A percentile compares a stretch with the other conserved stretches of the same genome.
Conservation (phyloP, 2,329 filamentous ascomycete genomes). For the Colletotrichum trifolii region DNA sequence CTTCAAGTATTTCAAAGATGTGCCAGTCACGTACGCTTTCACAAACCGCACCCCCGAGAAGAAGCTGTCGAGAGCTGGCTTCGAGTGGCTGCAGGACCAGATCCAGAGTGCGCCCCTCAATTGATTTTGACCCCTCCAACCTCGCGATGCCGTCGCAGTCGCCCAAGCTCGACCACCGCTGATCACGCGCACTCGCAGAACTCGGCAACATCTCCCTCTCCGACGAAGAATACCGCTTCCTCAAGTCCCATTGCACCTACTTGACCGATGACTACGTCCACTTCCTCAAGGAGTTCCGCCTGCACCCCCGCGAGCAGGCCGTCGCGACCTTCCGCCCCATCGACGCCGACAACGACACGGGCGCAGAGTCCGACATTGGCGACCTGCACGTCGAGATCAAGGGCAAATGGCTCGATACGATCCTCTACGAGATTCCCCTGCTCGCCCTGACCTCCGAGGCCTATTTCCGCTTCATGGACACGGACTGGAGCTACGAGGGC, state of each 20-base stretch:
- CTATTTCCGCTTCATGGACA: constrained; percentile 97
- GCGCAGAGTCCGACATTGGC: constrained; percentile 74
- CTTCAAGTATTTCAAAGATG: constrained; percentile 87
- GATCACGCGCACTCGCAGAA: constrained; percentile 58
- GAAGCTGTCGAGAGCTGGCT: constrained; percentile 85
- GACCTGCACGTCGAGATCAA: constrained; percentile 81
- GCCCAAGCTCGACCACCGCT: constrained; percentile 16
- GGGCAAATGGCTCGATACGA: constrained; percentile 92
- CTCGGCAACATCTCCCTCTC: constrained; percentile 85
- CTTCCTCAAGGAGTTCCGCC: constrained; percentile 83
- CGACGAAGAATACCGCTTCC: constrained; percentile 81
- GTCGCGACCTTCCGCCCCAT: constrained; percentile 72
- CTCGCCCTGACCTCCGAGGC: constrained; percentile 93
- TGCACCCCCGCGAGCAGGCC: constrained; percentile 85
- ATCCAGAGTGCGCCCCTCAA: constrained; percentile 72
- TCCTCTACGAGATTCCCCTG: constrained; percentile 96
- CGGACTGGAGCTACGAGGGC: constrained; percentile 87
- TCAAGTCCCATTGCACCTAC: constrained; percentile 83
- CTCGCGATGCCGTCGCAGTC: background rate
- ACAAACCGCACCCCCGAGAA: constrained; percentile 96
- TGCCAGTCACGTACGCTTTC: constrained; percentile 89
- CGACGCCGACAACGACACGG: constrained; percentile 64
- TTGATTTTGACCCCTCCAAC: constrained; percentile 1
- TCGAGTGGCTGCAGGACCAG: constrained; percentile 85
- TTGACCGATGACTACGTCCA: constrained; percentile 80